phyloP scores from a whole-genome alignment of 164 flowering plant genomes.

The Taxillus chinensis region DNA sequence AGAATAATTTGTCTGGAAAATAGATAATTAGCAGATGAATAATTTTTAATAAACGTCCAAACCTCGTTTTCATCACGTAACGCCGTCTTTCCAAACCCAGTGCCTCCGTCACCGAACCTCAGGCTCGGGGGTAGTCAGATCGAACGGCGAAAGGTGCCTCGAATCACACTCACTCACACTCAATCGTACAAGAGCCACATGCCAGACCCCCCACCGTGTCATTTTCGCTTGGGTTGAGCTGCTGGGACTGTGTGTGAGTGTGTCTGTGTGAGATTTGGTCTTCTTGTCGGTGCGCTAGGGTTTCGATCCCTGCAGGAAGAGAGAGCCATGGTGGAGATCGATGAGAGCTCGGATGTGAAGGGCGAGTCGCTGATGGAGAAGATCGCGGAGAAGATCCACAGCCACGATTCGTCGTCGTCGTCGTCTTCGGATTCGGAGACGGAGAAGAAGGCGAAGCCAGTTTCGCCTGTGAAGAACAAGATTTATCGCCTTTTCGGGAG shows the following conservation, averaged over 20 bases:
- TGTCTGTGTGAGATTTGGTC: too few relatives aligned
- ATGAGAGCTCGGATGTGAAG: conserved; percentile 16
- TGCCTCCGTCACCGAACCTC: background rate
- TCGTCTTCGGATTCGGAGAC: conserved; percentile 42
- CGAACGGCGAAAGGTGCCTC: background rate
- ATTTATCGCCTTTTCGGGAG: conserved; percentile 53
- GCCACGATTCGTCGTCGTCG: conserved; percentile 36
- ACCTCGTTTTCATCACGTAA: too few relatives aligned
- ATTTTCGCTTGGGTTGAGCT: too few relatives aligned
- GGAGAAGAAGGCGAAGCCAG: conserved; percentile 8
- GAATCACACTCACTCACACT: background rate
- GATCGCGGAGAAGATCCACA: conserved; percentile 40
- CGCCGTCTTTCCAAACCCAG: background rate
- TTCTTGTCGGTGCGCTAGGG: too few relatives aligned
- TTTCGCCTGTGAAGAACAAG: conserved; percentile 31
- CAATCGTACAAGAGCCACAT: too few relatives aligned
- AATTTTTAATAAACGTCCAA: too few relatives aligned
- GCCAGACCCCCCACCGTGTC: too few relatives aligned
- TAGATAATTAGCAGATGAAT: too few relatives aligned
- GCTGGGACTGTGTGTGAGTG: too few relatives aligned
- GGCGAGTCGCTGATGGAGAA: conserved; percentile 36
- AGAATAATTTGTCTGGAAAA: too few relatives aligned
- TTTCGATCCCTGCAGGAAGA: too few relatives aligned
- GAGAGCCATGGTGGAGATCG: conserved; percentile 28
- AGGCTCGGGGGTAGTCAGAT: background rate